Conservation (phyloP, 2,329 filamentous ascomycete species). For the Westerdykella aurantiaca region DNA sequence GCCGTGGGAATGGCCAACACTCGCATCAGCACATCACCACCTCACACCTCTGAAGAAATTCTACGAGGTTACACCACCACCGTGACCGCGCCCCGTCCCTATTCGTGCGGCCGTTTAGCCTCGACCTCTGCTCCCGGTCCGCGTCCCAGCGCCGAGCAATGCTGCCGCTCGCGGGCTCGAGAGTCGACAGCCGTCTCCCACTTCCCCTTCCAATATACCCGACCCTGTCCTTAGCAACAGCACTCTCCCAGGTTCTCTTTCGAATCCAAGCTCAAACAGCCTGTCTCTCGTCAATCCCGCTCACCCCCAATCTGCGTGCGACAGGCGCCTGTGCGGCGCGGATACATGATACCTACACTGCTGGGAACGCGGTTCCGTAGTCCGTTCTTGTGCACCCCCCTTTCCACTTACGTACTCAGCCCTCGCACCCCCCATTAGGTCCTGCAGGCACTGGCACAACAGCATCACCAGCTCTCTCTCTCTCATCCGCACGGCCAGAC, state of each 20-base stretch:
- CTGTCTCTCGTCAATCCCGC: constrained; percentile 5
- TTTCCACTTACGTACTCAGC: constrained; percentile 9
- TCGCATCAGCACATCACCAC: constrained; percentile 5
- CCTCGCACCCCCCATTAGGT: constrained; percentile 14
- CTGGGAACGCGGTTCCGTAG: constrained; percentile 8
- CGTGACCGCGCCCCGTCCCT: constrained; percentile 6
- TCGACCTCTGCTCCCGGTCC: constrained; percentile 10
- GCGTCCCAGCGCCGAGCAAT: neutral
- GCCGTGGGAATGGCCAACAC: constrained; percentile 11
- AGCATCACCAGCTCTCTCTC: neutral
- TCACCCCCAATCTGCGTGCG: constrained; percentile 21
- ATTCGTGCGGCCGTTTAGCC: constrained; percentile 23
- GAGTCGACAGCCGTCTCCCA: constrained; percentile 3
- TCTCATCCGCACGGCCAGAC: neutral
- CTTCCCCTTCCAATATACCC: constrained; percentile 17
- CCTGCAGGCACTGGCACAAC: constrained; percentile 16
- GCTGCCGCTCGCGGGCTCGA: constrained; percentile 1
- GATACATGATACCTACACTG: neutral
- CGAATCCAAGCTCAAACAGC: constrained; percentile 7
- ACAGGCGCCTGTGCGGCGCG: constrained; percentile 12
- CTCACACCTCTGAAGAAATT: constrained; percentile 16
- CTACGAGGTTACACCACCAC: constrained; percentile 32
- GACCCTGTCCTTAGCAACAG: constrained; percentile 18
- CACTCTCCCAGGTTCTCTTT: constrained; percentile 18
- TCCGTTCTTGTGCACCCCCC: constrained; percentile 2